Conservation (phyloP, 139 green algal species). For the Spirogloea muscicola region DNA sequence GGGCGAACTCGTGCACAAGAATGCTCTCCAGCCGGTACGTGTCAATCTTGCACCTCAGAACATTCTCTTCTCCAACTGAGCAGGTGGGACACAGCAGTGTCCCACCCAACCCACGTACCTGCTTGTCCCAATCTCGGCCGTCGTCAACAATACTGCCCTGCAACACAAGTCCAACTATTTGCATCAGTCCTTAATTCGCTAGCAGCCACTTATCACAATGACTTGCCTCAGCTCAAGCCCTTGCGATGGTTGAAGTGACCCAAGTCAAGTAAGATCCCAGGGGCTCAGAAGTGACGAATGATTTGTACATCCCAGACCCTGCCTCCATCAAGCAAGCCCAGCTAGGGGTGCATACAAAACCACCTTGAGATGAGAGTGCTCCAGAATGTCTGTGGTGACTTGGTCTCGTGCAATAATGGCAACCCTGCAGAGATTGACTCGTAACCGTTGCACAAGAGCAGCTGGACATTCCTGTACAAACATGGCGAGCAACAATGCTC, state of each 20-base stretch:
- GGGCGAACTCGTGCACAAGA: conserved; percentile 46
- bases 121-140: conserved; percentile 1
- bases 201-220: too few relatives aligned
- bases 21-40: conserved; percentile 62
- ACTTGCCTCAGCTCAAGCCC: too few relatives aligned
- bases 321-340: too few relatives aligned
- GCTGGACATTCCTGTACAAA: conserved; percentile 16
- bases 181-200: too few relatives aligned
- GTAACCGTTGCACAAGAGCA: conserved; percentile 50
- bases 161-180: too few relatives aligned
- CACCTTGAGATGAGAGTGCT: conserved; percentile 59
- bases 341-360: too few relatives aligned
- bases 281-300: too few relatives aligned
- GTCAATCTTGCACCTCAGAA: conserved; percentile 30
- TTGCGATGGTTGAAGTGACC: too few relatives aligned
- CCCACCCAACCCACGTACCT: conserved; percentile 64
- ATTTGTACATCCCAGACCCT: too few relatives aligned
- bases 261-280: too few relatives aligned
- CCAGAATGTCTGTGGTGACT: conserved; percentile 72
- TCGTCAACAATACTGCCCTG: conserved; percentile 37
- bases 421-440: conserved; percentile 47
- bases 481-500: too few relatives aligned
- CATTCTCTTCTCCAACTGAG: conserved; percentile 35
- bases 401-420: conserved; percentile 67
- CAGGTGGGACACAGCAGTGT: conserved; percentile 51